phyloP scores from a whole-genome alignment of 1,284 basidiomycete species.

The Tilletiopsis washingtonensis region DNA sequence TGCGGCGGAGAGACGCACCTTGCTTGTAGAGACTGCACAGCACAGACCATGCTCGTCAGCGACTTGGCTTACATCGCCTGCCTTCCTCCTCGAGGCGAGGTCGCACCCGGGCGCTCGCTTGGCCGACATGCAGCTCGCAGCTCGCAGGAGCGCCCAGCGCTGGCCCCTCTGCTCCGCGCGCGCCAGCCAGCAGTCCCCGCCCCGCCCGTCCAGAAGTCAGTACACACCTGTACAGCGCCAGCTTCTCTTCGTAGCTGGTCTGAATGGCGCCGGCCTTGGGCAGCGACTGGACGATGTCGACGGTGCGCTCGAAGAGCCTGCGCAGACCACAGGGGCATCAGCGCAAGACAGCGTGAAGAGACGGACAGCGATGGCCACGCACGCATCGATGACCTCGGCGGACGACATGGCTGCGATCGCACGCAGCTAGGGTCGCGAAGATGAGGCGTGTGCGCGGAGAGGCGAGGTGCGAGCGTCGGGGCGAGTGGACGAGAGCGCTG shows the following conservation, averaged over 20 bases:
- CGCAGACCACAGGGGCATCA: background rate
- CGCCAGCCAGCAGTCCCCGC: too few relatives aligned
- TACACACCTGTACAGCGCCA: slow-evolving; percentile 76
- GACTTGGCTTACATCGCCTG: background rate
- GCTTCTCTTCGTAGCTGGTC: slow-evolving; percentile 91
- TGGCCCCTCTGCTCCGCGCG: too few relatives aligned
- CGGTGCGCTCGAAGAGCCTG: slow-evolving; percentile 80
- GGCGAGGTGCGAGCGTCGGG: too few relatives aligned
- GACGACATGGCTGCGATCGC: too few relatives aligned
- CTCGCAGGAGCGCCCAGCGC: too few relatives aligned
- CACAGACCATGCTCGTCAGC: background rate
- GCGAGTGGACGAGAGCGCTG: too few relatives aligned
- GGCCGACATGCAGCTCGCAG: too few relatives aligned
- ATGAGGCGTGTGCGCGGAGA: too few relatives aligned
- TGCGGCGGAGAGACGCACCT: slow-evolving; percentile 16
- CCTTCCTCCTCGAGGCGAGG: background rate
- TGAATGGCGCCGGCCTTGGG: slow-evolving; percentile 93
- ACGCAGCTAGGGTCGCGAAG: too few relatives aligned
- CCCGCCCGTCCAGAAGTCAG: too few relatives aligned
- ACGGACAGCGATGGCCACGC: background rate
- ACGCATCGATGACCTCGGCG: slow-evolving; percentile 42
- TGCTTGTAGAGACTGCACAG: slow-evolving; percentile 46
- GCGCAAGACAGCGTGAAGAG: background rate
- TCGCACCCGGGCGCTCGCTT: background rate
- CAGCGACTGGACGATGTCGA: slow-evolving; percentile 79